These are phyloP conservation scores for Protea cynaroides DNA, from an alignment of 164 flowering plant genomes.

Conservation along the genomic window DNA sequence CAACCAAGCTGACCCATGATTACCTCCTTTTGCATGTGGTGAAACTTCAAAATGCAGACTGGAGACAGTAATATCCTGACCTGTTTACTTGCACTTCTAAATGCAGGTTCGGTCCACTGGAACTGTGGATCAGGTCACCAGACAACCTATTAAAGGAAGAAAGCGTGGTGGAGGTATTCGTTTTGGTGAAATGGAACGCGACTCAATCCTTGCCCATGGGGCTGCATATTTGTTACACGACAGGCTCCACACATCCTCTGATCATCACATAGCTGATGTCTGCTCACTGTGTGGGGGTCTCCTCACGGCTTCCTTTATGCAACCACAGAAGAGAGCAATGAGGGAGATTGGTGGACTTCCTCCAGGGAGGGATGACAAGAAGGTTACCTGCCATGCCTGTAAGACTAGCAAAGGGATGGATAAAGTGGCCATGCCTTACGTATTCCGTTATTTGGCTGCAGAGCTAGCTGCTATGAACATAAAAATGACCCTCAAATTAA, in stretches of 20 bases:
- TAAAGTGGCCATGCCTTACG: conserved; percentile 94
- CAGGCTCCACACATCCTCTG: conserved; percentile 88
- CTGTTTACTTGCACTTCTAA: neutral
- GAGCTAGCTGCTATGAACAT: conserved; percentile 96
- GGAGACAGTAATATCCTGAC: neutral
- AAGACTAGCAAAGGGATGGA: conserved; percentile 86
- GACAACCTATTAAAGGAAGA: conserved; percentile 91
- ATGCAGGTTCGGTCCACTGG: conserved; percentile 91
- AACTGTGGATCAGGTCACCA: conserved; percentile 64
- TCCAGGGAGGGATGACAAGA: conserved; percentile 49
- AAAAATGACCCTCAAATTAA: conserved; percentile 62
- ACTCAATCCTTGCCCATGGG: conserved; percentile 88
- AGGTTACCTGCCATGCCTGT: conserved; percentile 74
- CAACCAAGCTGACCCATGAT: too few relatives aligned
- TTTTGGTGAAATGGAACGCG: conserved; percentile 98
- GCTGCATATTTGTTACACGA: conserved; percentile 89
- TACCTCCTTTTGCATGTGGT: too few relatives aligned
- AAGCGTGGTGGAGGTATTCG: conserved; percentile 92
- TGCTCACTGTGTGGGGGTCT: conserved; percentile 87
- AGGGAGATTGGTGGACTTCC: conserved; percentile 50
- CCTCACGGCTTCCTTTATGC: conserved; percentile 54
- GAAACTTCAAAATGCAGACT: too few relatives aligned
- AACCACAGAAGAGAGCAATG: conserved; percentile 41
- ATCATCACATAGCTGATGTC: conserved; percentile 85
- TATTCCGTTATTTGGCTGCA: conserved; percentile 77